phyloP scores from a whole-genome alignment of 78 protist species.

The slime mould (Dictyostelium discoideum) region DNA sequence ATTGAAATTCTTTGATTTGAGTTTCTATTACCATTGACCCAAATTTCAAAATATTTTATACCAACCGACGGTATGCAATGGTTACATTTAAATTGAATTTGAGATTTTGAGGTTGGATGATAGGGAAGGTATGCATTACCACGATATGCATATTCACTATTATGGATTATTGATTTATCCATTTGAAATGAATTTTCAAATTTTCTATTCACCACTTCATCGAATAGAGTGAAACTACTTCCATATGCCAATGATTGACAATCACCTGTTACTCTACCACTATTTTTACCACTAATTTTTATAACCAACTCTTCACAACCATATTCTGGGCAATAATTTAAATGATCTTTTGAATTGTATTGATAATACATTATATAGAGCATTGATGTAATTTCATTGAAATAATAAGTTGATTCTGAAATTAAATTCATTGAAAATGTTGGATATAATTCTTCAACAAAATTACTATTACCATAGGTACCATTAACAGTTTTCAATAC shows the following conservation, averaged over 20 bases:
- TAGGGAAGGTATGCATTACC: not conserved
- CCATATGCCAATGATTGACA: not conserved
- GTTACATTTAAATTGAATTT: conserved; percentile 1
- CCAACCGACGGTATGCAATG: conserved; percentile 3
- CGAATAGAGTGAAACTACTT: not conserved
- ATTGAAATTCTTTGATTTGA: not conserved
- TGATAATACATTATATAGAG: not conserved
- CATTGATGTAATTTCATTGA: conserved; percentile 14
- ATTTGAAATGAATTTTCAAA: not conserved
- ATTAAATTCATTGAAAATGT: not conserved
- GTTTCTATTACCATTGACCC: conserved; percentile 8
- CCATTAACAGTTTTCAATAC: not conserved
- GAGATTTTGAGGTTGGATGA: not conserved
- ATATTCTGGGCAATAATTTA: not conserved
- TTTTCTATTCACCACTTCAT: not conserved
- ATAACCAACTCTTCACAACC: conserved; percentile 50
- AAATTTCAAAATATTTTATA: conserved; percentile 9
- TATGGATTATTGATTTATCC: not conserved
- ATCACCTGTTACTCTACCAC: conserved; percentile 32
- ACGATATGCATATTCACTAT: not conserved
- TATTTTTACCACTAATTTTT: not conserved
- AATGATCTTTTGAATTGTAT: not conserved
- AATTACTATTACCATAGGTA: not conserved
- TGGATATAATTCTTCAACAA: not conserved
- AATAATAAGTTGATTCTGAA: not conserved